phyloP scores from a whole-genome alignment of 148 eudicot species.

The Cornus florida region DNA sequence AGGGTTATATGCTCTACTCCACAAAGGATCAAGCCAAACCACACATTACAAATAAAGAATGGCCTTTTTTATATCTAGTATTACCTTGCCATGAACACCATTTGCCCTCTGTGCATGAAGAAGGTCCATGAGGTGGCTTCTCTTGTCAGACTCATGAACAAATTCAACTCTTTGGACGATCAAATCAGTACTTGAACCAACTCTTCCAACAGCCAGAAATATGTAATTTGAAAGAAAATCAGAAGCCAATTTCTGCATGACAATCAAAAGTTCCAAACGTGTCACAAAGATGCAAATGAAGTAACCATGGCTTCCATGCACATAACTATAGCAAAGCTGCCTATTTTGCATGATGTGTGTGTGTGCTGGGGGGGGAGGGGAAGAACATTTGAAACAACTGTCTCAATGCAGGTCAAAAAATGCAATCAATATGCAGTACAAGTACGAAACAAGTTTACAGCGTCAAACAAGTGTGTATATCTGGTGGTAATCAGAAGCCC shows the following conservation, averaged over 20 bases:
- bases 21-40: neutral
- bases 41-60: neutral
- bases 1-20: too few relatives aligned
- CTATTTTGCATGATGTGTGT: neutral
- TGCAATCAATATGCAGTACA: neutral
- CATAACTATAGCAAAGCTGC: too few relatives aligned
- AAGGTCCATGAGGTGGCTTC: constrained; percentile 66
- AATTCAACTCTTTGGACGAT: constrained; percentile 60
- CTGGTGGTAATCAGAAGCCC: neutral
- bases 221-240: constrained; percentile 53
- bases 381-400: neutral
- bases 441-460: neutral
- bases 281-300: neutral
- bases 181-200: constrained; percentile 60
- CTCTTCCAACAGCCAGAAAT: constrained; percentile 62
- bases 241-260: constrained; percentile 53
- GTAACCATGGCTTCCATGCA: neutral
- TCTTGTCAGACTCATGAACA: constrained; percentile 59
- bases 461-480: neutral
- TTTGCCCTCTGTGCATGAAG: constrained; percentile 56
- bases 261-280: constrained; percentile 7
- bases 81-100: constrained; percentile 53
- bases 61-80: neutral
- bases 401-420: neutral
- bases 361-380: too few relatives aligned